Evolutionary conservation across 2,329 filamentous ascomycete genomes (phyloP).

Genomic region (Zymoseptoria ardabiliae): DNA sequence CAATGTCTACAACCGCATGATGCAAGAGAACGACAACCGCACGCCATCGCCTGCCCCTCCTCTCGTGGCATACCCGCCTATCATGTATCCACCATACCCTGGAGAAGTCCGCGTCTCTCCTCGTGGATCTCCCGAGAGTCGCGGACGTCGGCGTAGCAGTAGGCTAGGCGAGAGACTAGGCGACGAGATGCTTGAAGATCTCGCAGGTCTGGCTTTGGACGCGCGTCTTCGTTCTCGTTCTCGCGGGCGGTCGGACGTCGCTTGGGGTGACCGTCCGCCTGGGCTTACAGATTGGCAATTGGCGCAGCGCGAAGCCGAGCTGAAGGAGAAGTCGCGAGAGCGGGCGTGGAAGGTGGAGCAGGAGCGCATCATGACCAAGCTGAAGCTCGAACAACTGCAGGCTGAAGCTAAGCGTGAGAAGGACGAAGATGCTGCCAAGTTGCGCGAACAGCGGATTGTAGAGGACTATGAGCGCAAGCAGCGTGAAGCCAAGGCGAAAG

Average conservation of each 20-base stretch:
- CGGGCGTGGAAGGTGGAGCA: constrained; percentile 31
- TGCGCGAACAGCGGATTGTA: constrained; percentile 20
- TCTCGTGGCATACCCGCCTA: constrained; percentile 3
- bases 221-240: constrained; percentile 30
- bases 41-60: constrained; percentile 11
- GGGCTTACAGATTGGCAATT: constrained; percentile 24
- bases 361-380: constrained; percentile 26
- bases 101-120: constrained; percentile 16
- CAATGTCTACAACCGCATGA: constrained; percentile 40
- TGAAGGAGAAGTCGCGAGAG: constrained; percentile 30
- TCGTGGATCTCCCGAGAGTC: constrained; percentile 14
- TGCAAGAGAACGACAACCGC: constrained; percentile 11
- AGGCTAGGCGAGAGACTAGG: constrained; percentile 18
- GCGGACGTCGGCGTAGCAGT: constrained; percentile 14
- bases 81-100: constrained; percentile 21
- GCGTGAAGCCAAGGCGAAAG: constrained; percentile 27
- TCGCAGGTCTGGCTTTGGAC: constrained; percentile 25
- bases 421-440: constrained; percentile 28
- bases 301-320: constrained; percentile 30
- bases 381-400: constrained; percentile 25
- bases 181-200: constrained; percentile 24
- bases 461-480: constrained; percentile 28
- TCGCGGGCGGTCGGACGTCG: constrained; percentile 24
- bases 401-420: constrained; percentile 23
- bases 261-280: constrained; percentile 11